Conservation (phyloP, 2,329 filamentous ascomycete genomes). For the Verticillium nubilum region DNA sequence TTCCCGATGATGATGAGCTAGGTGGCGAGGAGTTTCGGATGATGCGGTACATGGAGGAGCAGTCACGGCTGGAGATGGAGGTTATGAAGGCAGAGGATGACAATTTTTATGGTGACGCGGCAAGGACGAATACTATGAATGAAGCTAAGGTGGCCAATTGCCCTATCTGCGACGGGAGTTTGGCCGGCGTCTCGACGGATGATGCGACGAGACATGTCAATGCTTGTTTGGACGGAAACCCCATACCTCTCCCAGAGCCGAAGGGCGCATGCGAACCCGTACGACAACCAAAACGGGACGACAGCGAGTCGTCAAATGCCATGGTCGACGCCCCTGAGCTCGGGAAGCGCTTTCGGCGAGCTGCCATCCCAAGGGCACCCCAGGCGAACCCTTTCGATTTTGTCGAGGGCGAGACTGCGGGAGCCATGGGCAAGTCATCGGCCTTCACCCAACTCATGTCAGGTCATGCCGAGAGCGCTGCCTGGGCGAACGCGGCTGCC, state of each 20-base stretch:
- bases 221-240: slow-evolving; percentile 80
- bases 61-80: slow-evolving; percentile 54
- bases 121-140: slow-evolving; percentile 21
- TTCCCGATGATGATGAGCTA: slow-evolving; percentile 40
- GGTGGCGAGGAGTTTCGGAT: slow-evolving; percentile 62
- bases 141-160: slow-evolving; percentile 44
- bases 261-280: slow-evolving; percentile 8
- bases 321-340: slow-evolving; percentile 30
- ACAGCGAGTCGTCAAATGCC: slow-evolving; percentile 9
- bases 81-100: slow-evolving; percentile 44
- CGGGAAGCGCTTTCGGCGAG: slow-evolving; percentile 59
- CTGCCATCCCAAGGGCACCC: slow-evolving; percentile 68
- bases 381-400: slow-evolving; percentile 74
- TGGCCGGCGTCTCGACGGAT: slow-evolving; percentile 56
- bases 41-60: slow-evolving; percentile 69
- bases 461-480: slow-evolving; percentile 79
- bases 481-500: slow-evolving; percentile 83
- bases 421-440: slow-evolving; percentile 40
- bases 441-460: slow-evolving; percentile 95
- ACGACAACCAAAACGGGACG: slow-evolving; percentile 9
- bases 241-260: slow-evolving; percentile 47
- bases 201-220: slow-evolving; percentile 85
- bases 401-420: slow-evolving; percentile 23
- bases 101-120: slow-evolving; percentile 25
- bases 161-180: slow-evolving; percentile 68